A percentile compares a stretch with the other conserved stretches of the same genome.
phyloP scores from a whole-genome alignment of 352 stramenopile species.

The Globisporangium heterothallicum region DNA sequence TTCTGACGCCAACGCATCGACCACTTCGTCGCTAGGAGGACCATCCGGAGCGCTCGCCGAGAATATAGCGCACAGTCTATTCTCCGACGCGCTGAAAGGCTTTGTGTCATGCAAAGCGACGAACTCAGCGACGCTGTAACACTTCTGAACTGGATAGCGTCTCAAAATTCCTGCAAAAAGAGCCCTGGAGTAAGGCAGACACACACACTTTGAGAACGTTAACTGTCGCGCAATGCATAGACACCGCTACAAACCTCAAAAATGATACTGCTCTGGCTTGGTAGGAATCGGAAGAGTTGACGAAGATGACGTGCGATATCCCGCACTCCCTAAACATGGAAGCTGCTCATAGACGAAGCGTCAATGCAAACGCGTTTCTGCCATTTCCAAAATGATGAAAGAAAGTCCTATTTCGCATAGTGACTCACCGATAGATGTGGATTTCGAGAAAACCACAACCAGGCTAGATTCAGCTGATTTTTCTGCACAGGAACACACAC shows the following conservation, averaged over 20 bases:
- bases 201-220: no score
- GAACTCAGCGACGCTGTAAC: constrained; percentile 29
- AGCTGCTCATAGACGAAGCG: constrained; percentile 17
- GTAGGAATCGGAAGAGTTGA: constrained; percentile 38
- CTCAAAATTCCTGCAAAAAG: constrained; percentile 44
- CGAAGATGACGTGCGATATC: constrained; percentile 43
- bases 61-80: constrained; percentile 33
- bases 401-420: background rate
- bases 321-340: constrained; percentile 45
- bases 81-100: constrained; percentile 15
- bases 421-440: constrained; percentile 22
- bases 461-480: constrained; percentile 19
- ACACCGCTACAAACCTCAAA: constrained; percentile 27
- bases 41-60: constrained; percentile 14
- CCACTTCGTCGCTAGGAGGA: constrained; percentile 14
- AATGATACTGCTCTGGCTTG: constrained; percentile 36
- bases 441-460: constrained; percentile 29
- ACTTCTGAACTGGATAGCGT: constrained; percentile 33
- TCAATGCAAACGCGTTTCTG: background rate
- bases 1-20: constrained; percentile 9
- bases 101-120: constrained; percentile 38
- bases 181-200: no score
- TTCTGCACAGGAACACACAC: no score
- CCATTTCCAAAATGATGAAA: background rate
- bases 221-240: no score